Conservation (phyloP, 768 basidiomycete genomes). For the Rhizopogon vesiculosus region DNA sequence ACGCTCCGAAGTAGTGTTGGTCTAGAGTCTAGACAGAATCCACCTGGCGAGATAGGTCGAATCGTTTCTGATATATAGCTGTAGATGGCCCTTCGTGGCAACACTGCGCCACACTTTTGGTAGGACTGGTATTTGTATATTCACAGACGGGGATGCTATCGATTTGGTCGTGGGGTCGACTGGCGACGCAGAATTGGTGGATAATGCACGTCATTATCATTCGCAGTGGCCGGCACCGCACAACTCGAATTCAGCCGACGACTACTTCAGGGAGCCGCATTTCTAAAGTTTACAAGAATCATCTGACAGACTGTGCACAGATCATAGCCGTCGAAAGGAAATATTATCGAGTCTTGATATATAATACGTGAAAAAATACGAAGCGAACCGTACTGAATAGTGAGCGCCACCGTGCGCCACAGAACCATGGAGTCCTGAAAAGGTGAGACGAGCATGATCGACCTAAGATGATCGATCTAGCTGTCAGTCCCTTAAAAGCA, state of each 20-base stretch:
- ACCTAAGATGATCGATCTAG: neutral
- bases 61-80: neutral
- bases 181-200: no score
- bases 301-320: neutral
- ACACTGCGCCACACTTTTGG: neutral
- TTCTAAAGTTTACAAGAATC: neutral
- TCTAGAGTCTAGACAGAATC: neutral
- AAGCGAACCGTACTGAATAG: neutral
- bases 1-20: neutral
- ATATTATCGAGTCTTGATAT: neutral
- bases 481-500: neutral
- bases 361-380: neutral
- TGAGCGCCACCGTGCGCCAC: no score
- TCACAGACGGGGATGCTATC: neutral
- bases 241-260: neutral
- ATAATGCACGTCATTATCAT: neutral
- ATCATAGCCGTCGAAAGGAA: neutral
- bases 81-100: neutral
- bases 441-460: neutral
- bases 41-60: neutral
- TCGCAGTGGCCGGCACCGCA: neutral
- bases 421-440: neutral
- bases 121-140: neutral
- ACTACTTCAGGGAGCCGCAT: no score
- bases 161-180: neutral